Percentiles rank a stretch among this genome's conserved stretches.
Conservation (phyloP, 306 rosid species). For the Nissolia schottii region DNA sequence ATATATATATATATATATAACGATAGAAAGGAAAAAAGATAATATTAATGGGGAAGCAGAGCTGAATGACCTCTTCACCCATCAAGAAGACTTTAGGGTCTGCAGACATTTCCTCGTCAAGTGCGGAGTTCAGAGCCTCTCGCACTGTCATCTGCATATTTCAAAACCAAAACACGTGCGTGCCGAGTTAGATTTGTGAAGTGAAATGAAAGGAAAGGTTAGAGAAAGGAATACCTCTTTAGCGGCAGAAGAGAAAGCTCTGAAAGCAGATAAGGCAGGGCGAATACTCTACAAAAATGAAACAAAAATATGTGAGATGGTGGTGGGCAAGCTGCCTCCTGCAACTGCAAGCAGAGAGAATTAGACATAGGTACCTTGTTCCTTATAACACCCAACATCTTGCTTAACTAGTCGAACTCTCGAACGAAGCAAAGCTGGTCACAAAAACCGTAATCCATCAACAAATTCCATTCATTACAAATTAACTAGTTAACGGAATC, state of each 20-base stretch:
- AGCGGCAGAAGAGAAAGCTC: constrained; percentile 57
- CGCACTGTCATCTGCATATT: constrained; percentile 67
- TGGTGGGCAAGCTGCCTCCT: no score
- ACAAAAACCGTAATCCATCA: not conserved
- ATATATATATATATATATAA: no score
- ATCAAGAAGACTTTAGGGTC: constrained; percentile 93
- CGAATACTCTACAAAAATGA: constrained; percentile 47
- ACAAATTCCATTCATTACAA: not conserved
- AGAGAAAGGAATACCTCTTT: constrained; percentile 52
- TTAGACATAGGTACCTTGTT: constrained; percentile 30
- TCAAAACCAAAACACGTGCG: not conserved
- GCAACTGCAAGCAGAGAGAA: not conserved
- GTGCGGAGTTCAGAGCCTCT: constrained; percentile 90
- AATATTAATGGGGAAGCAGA: not conserved
- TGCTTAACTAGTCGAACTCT: not conserved
- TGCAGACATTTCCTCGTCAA: constrained; percentile 98
- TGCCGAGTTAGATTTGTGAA: not conserved
- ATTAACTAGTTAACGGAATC: not conserved
- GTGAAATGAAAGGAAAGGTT: not conserved
- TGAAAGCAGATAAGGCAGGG: constrained; percentile 51
- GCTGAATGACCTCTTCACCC: constrained; percentile 86
- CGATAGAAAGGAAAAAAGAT: not conserved
- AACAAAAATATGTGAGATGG: not conserved
- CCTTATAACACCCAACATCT: constrained; percentile 69
- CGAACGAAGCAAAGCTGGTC: not conserved